Percentiles rank a stretch among this genome's conserved stretches.
phyloP scores from a whole-genome alignment of 805 yeast species.

The Yamadazyma laniorum region DNA sequence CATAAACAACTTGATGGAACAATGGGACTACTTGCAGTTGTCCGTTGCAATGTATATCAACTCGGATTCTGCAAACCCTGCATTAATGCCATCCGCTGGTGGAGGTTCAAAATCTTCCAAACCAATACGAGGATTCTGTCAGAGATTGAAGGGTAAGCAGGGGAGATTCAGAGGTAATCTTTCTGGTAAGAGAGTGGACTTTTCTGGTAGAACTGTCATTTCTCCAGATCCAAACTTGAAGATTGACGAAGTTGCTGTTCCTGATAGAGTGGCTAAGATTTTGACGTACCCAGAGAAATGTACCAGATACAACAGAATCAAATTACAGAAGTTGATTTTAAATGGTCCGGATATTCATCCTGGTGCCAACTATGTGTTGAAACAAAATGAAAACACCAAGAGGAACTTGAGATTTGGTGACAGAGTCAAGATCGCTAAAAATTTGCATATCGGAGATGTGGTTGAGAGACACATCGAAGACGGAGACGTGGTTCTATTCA shows the following conservation, averaged over 20 bases:
- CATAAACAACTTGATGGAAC: conserved; percentile 92
- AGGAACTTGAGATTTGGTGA: conserved; percentile 90
- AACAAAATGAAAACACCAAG: conserved; percentile 80
- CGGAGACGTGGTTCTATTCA: conserved; percentile 93
- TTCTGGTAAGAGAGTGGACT: conserved; percentile 98
- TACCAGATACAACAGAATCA: conserved; percentile 79
- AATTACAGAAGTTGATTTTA: conserved; percentile 67
- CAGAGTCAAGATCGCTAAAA: conserved; percentile 69
- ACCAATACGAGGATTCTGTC: conserved; percentile 94
- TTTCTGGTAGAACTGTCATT: conserved; percentile 96
- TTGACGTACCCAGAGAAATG: conserved; percentile 95
- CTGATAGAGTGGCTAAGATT: conserved; percentile 93
- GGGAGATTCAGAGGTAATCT: conserved; percentile 98
- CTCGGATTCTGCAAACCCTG: conserved; percentile 87
- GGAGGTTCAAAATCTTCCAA: conserved; percentile 58
- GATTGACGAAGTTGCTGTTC: conserved; percentile 97
- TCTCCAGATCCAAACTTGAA: conserved; percentile 96
- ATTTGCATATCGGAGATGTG: conserved; percentile 81
- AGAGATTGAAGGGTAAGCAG: conserved; percentile 95
- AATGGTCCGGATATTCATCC: conserved; percentile 92
- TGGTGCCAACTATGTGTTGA: conserved; percentile 90
- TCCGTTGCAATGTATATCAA: conserved; percentile 97
- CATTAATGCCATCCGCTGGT: conserved; percentile 68
- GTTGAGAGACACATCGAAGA: conserved; percentile 97
- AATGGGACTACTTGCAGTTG: conserved; percentile 95